Conservation (phyloP, 352 stramenopile genomes). For the Paralagenidium karlingii region DNA sequence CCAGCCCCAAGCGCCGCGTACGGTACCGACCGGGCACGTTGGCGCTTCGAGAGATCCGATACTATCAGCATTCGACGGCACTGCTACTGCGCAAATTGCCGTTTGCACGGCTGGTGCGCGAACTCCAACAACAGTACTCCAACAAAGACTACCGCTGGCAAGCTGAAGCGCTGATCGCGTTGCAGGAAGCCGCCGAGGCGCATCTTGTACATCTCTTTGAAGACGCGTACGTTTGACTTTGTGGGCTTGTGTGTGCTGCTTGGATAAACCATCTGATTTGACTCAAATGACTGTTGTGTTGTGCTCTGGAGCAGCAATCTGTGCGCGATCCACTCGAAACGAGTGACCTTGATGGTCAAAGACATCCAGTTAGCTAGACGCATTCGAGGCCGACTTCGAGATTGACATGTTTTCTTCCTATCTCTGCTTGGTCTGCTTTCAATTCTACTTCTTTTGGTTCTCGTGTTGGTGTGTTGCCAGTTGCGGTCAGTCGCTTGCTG, state of each 20-base stretch:
- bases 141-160: slow-evolving; percentile 82
- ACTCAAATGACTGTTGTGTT: neutral
- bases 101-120: slow-evolving; percentile 92
- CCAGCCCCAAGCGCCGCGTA: slow-evolving; percentile 26
- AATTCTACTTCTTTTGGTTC: too few relatives aligned
- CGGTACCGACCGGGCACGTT: slow-evolving; percentile 49
- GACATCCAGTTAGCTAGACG: slow-evolving; percentile 90
- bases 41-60: slow-evolving; percentile 93
- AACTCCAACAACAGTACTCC: slow-evolving; percentile 86
- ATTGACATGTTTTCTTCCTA: too few relatives aligned
- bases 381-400: slow-evolving; percentile 74
- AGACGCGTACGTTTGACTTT: slow-evolving; percentile 53
- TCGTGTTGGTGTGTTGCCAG: too few relatives aligned
- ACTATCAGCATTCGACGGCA: slow-evolving; percentile 92
- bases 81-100: slow-evolving; percentile 94
- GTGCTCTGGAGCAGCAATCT: slow-evolving; percentile 77
- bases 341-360: slow-evolving; percentile 93
- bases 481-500: too few relatives aligned
- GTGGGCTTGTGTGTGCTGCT: neutral
- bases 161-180: slow-evolving; percentile 84
- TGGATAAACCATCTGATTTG: neutral
- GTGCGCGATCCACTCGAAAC: slow-evolving; percentile 92
- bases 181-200: slow-evolving; percentile 90
- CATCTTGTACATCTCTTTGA: slow-evolving; percentile 95
- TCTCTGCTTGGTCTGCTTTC: too few relatives aligned